phyloP scores from a whole-genome alignment of 2,329 filamentous ascomycete genomes.

The Akanthomyces lecanii region DNA sequence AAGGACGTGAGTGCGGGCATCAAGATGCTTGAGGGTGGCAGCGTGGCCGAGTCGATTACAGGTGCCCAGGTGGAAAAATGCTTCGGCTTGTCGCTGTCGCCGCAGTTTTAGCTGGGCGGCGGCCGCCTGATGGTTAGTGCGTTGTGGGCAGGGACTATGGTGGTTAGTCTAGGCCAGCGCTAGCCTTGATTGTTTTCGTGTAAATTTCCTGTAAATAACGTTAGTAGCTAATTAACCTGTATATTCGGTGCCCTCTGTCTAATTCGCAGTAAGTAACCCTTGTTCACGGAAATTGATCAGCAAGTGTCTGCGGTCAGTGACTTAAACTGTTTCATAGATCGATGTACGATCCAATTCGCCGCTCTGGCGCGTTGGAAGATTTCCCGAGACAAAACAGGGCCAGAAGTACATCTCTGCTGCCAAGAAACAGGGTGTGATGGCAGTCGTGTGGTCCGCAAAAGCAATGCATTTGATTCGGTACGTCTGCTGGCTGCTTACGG shows the following conservation, averaged over 20 bases:
- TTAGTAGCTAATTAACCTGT: too few relatives aligned
- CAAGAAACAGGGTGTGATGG: neutral
- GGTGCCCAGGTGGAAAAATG: slow-evolving; percentile 24
- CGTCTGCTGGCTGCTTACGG: neutral
- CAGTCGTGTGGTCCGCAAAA: neutral
- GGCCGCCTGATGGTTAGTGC: neutral
- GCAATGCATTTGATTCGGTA: neutral
- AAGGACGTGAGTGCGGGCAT: slow-evolving; percentile 23
- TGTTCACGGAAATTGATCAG: too few relatives aligned
- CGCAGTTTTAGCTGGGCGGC: neutral
- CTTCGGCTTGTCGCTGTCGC: slow-evolving; percentile 4
- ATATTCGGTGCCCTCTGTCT: too few relatives aligned
- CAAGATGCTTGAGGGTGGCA: slow-evolving; percentile 22
- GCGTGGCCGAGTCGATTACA: slow-evolving; percentile 26
- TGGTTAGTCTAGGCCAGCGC: neutral
- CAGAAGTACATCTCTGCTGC: neutral
- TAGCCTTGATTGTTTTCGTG: neutral
- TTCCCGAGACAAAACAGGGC: neutral
- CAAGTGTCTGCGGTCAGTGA: too few relatives aligned
- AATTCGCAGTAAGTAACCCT: too few relatives aligned
- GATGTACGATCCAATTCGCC: neutral
- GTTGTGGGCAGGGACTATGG: neutral
- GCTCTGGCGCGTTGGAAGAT: too few relatives aligned
- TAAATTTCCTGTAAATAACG: neutral
- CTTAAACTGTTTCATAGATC: too few relatives aligned